These are phyloP conservation scores for Shiraia bambusicola DNA, from an alignment of 2,329 filamentous ascomycete species.

Conservation along the genomic window DNA sequence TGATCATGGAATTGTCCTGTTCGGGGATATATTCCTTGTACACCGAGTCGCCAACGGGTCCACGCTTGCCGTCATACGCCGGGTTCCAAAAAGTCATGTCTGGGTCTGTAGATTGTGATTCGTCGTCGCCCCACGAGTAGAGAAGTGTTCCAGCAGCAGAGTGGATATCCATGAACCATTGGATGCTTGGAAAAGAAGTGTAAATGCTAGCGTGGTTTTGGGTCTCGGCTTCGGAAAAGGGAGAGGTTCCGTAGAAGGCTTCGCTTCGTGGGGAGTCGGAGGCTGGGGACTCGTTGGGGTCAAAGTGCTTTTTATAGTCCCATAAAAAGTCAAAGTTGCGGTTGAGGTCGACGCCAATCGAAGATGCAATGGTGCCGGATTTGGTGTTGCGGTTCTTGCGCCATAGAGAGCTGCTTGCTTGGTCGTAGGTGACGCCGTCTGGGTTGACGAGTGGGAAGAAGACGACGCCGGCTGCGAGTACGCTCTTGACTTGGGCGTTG, in stretches of 20 bases:
- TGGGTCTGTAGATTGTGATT: constrained; percentile 51
- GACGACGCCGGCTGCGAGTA: constrained; percentile 56
- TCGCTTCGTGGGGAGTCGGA: constrained; percentile 49
- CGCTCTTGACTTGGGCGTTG: constrained; percentile 54
- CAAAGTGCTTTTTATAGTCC: constrained; percentile 54
- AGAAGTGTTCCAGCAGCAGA: constrained; percentile 57
- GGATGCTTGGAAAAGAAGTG: constrained; percentile 52
- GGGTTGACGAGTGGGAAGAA: constrained; percentile 45
- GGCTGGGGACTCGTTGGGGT: constrained; percentile 41
- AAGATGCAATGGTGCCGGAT: constrained; percentile 32
- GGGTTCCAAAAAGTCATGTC: constrained; percentile 56
- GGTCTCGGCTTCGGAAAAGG: constrained; percentile 60
- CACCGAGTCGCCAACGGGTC: constrained; percentile 56
- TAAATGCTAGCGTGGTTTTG: constrained; percentile 56
- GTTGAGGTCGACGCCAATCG: constrained; percentile 36
- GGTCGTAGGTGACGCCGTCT: constrained; percentile 26
- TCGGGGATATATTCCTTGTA: constrained; percentile 48
- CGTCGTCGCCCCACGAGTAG: constrained; percentile 61
- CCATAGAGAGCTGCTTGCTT: constrained; percentile 32
- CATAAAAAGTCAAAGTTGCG: constrained; percentile 56
- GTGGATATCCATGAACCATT: constrained; percentile 62
- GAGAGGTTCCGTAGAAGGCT: constrained; percentile 54
- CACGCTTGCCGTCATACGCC: constrained; percentile 55
- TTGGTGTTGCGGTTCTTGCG: constrained; percentile 41
- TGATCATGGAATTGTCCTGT: constrained; percentile 38